A percentile compares a stretch with the other conserved stretches of the same genome.
Conservation (phyloP, 306 rosid genomes). For the Trifolium subterraneum region DNA sequence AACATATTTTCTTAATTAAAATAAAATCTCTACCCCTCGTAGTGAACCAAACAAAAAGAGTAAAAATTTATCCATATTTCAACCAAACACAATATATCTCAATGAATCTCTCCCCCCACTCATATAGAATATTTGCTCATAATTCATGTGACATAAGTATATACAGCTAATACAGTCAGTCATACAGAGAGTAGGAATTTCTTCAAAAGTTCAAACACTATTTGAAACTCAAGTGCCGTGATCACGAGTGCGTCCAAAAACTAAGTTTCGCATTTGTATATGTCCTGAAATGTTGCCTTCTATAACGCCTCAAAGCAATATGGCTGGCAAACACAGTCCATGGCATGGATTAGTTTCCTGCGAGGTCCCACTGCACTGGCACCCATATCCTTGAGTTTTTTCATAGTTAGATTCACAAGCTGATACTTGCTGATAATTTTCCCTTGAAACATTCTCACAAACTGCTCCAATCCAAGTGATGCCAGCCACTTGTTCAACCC, state of each 20-base stretch:
- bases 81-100: background rate
- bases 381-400: constrained; percentile 95
- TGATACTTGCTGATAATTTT: constrained; percentile 70
- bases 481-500: constrained; percentile 83
- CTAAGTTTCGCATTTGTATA: constrained; percentile 29
- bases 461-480: constrained; percentile 80
- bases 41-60: background rate
- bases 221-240: background rate
- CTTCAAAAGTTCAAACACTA: background rate
- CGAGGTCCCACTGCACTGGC: constrained; percentile 96
- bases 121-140: background rate
- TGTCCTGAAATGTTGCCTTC: constrained; percentile 15
- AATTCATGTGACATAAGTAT: background rate
- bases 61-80: background rate
- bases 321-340: constrained; percentile 90
- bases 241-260: constrained; percentile 18
- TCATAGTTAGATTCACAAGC: constrained; percentile 83
- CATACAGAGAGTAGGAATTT: background rate
- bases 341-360: constrained; percentile 91
- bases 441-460: constrained; percentile 74
- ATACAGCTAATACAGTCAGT: constrained; percentile 19
- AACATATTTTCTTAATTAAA: background rate
- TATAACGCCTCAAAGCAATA: constrained; percentile 58
- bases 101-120: background rate
- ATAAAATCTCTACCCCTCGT: background rate